These are phyloP conservation scores for Tylopilus subfusipes DNA, from an alignment of 768 basidiomycete species.

Conservation along the genomic window DNA sequence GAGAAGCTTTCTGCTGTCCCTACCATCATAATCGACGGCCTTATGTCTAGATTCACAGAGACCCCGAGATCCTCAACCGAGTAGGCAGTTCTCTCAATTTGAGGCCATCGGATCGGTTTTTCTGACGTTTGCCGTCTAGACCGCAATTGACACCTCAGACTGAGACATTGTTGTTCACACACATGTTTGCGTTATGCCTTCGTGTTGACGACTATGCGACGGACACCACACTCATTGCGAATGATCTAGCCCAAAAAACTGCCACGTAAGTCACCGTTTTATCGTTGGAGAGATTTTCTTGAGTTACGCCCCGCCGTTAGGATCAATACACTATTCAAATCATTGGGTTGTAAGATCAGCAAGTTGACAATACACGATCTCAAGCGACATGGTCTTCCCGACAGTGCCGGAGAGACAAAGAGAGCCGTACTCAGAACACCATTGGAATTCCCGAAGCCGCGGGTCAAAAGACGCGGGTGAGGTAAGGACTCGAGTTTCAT, in stretches of 20 bases:
- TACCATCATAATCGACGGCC: slow-evolving; percentile 62
- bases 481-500: not conserved
- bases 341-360: slow-evolving; percentile 73
- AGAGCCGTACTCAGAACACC: slow-evolving; percentile 74
- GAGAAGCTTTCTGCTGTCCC: slow-evolving; percentile 61
- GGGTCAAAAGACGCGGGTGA: slow-evolving; percentile 32
- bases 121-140: slow-evolving; percentile 25
- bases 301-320: slow-evolving; percentile 30
- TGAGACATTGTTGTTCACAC: slow-evolving; percentile 68
- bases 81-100: slow-evolving; percentile 36
- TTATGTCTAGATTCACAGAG: slow-evolving; percentile 81
- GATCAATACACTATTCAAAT: slow-evolving; percentile 69
- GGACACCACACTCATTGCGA: slow-evolving; percentile 63
- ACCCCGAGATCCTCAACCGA: slow-evolving; percentile 58
- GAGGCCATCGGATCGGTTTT: not conserved
- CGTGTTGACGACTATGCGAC: slow-evolving; percentile 74
- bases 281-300: not conserved
- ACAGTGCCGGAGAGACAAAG: slow-evolving; percentile 58
- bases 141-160: slow-evolving; percentile 60
- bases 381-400: slow-evolving; percentile 62
- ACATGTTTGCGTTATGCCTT: slow-evolving; percentile 80
- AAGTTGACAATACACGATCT: slow-evolving; percentile 59
- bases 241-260: slow-evolving; percentile 66
- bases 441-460: slow-evolving; percentile 74
- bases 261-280: slow-evolving; percentile 51